These are phyloP conservation scores for Populus euphratica DNA, from an alignment of 345 rosid species.

Conservation along the genomic window DNA sequence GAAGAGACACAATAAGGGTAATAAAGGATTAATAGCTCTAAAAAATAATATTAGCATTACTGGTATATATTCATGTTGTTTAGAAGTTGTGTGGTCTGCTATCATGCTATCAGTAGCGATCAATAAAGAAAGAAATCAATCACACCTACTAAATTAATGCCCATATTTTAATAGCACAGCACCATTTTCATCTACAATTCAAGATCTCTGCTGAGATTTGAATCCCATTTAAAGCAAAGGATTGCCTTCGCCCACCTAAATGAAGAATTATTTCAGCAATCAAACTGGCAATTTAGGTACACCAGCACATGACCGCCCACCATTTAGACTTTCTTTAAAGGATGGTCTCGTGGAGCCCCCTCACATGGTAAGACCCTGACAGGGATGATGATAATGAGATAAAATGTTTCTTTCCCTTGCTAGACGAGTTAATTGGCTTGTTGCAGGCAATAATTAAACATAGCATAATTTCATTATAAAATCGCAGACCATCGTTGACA, in stretches of 20 bases:
- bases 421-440: background rate
- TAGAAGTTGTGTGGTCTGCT: slow-evolving; percentile 11
- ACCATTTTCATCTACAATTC: slow-evolving; percentile 14
- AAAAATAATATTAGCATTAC: no score
- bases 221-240: background rate
- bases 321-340: background rate
- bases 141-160: background rate
- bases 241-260: background rate
- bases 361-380: slow-evolving; percentile 23
- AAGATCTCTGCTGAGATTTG: background rate
- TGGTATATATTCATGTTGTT: background rate
- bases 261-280: slow-evolving; percentile 14
- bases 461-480: no score
- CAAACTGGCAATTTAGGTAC: slow-evolving; percentile 34
- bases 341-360: slow-evolving; percentile 19
- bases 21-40: no score
- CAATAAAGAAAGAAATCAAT: background rate
- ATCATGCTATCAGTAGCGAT: background rate
- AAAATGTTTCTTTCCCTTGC: slow-evolving; percentile 9
- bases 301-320: slow-evolving; percentile 34
- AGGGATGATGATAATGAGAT: slow-evolving; percentile 1
- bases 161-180: slow-evolving; percentile 19
- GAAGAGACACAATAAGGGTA: no score
- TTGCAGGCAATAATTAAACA: background rate
- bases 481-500: background rate